Evolutionary conservation across 148 eudicot species (phyloP).

Genomic region (Rhododendron molle): DNA sequence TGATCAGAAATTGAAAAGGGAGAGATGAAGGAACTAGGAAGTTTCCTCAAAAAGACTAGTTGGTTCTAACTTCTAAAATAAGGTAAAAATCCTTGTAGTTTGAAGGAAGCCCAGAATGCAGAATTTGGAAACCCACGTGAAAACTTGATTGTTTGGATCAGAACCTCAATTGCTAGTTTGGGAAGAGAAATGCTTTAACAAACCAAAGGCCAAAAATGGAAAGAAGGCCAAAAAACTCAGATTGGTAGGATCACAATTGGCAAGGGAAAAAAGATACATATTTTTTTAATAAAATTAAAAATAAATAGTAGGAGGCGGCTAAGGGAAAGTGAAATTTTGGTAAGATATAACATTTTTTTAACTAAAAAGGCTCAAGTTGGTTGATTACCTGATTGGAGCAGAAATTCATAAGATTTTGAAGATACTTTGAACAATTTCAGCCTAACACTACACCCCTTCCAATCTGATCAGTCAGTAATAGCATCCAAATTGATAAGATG

Average conservation of each 20-base stretch:
- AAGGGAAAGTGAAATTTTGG: not conserved
- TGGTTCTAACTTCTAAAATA: not conserved
- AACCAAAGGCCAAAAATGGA: not conserved
- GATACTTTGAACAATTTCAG: constrained; percentile 21
- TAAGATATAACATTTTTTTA: no score
- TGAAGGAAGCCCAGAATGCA: not conserved
- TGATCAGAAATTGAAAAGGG: not conserved
- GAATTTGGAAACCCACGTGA: not conserved
- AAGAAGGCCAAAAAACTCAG: not conserved
- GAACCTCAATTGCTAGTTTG: not conserved
- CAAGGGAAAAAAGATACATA: not conserved
- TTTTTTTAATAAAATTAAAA: no score
- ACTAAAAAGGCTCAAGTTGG: not conserved
- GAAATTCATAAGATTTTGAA: constrained; percentile 41
- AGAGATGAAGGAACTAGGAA: not conserved
- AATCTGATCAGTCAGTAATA: not conserved
- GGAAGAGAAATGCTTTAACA: not conserved
- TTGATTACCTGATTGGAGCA: not conserved
- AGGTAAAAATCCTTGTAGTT: not conserved
- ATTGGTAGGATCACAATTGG: not conserved
- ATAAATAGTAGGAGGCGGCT: not conserved
- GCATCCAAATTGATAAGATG: not conserved
- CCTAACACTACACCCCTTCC: not conserved
- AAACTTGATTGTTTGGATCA: not conserved
- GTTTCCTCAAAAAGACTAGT: not conserved